A percentile compares a stretch with the other conserved stretches of the same genome.
phyloP scores from a whole-genome alignment of 331 rosid species.

The Cydonia oblonga region DNA sequence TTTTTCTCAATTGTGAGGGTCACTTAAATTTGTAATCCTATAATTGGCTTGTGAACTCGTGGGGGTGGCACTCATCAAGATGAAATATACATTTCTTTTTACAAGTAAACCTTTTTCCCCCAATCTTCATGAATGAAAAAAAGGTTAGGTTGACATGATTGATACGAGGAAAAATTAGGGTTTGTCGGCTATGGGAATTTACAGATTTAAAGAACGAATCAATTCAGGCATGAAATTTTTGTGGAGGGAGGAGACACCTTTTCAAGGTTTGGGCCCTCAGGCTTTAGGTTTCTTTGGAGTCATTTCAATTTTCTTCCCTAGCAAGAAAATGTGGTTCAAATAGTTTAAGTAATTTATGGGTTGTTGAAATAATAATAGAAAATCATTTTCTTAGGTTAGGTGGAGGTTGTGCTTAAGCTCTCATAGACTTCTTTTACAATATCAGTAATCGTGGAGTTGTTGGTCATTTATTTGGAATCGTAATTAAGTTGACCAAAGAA shows the following conservation, averaged over 20 bases:
- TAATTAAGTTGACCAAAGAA: not conserved
- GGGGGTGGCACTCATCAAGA: slow-evolving; percentile 19
- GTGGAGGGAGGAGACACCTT: slow-evolving; percentile 28
- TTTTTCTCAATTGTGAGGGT: not conserved
- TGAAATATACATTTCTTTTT: no score
- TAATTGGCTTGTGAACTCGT: slow-evolving; percentile 23
- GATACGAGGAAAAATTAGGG: slow-evolving; percentile 10
- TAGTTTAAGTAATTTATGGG: not conserved
- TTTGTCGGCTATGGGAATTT: slow-evolving; percentile 27
- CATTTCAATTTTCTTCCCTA: slow-evolving; percentile 6
- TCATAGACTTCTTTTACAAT: not conserved
- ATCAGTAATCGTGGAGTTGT: slow-evolving; percentile 18
- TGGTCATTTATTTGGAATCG: slow-evolving; percentile 14
- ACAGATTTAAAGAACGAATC: slow-evolving; percentile 21
- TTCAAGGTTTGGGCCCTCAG: slow-evolving; percentile 23
- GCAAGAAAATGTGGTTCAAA: not conserved
- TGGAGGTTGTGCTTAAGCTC: slow-evolving; percentile 12
- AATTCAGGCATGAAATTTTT: slow-evolving; percentile 24
- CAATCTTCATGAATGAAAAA: slow-evolving; percentile 6
- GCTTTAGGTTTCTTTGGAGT: not conserved
- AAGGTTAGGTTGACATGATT: slow-evolving; percentile 17
- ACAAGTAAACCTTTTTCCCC: not conserved
- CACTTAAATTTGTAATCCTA: not conserved
- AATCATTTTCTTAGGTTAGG: slow-evolving; percentile 16
- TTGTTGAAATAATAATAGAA: slow-evolving; percentile 18